These are phyloP conservation scores for Pseudopyrenochaeta lycopersici DNA, from an alignment of 2,329 filamentous ascomycete species.

Conservation along the genomic window DNA sequence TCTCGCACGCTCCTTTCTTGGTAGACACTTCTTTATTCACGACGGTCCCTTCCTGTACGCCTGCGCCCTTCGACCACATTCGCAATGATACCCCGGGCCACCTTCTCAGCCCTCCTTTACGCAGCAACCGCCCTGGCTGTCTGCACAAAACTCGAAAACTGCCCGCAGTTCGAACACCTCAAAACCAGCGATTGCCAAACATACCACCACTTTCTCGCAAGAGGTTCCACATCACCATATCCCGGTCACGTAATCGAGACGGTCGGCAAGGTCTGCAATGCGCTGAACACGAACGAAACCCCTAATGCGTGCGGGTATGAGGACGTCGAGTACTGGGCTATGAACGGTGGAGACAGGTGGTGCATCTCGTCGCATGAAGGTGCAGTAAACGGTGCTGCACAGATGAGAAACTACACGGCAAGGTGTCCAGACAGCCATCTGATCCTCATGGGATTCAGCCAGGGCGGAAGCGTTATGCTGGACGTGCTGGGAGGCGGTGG, in stretches of 20 bases:
- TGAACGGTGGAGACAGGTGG: constrained; percentile 35
- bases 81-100: constrained; percentile 29
- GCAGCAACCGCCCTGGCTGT: constrained; percentile 26
- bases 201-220: constrained; percentile 36
- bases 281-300: constrained; percentile 30
- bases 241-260: constrained; percentile 38
- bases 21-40: constrained; percentile 1
- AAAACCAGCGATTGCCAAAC: constrained; percentile 35
- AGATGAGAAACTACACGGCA: constrained; percentile 39
- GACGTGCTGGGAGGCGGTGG: constrained; percentile 38
- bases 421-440: constrained; percentile 38
- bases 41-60: neutral
- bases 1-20: neutral
- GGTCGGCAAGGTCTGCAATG: constrained; percentile 34
- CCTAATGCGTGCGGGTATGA: constrained; percentile 37
- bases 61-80: constrained; percentile 8
- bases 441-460: constrained; percentile 38
- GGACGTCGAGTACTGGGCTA: constrained; percentile 35
- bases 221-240: constrained; percentile 38
- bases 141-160: constrained; percentile 39
- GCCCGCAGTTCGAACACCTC: constrained; percentile 30
- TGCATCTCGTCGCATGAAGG: constrained; percentile 38
- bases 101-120: constrained; percentile 27
- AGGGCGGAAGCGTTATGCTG: constrained; percentile 35
- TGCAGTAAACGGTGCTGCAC: constrained; percentile 31